phyloP scores from a whole-genome alignment of 164 flowering plant species.

The Saururus chinensis region DNA sequence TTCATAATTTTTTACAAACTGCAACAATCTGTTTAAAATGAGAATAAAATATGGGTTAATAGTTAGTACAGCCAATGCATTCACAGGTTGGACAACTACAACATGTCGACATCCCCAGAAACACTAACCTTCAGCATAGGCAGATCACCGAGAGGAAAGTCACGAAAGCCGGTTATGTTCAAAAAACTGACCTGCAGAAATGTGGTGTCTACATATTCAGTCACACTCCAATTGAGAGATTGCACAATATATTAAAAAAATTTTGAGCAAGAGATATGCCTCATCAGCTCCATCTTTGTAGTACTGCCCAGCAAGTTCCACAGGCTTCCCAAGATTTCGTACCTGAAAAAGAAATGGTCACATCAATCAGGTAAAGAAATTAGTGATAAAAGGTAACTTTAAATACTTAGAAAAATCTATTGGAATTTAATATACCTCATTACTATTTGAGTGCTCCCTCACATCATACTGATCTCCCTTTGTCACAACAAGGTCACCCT shows the following conservation, averaged over 20 bases:
- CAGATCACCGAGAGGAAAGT: conserved; percentile 90
- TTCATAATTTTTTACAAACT: no score
- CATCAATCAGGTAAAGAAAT: background rate
- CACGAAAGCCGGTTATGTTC: conserved; percentile 94
- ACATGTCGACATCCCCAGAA: background rate
- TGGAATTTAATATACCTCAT: conserved; percentile 49
- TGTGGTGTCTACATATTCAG: no score
- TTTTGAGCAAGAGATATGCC: conserved; percentile 27
- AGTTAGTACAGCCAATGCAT: background rate
- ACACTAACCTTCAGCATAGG: conserved; percentile 90
- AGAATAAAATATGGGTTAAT: no score
- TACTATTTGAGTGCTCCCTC: conserved; percentile 77
- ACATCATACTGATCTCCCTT: conserved; percentile 99
- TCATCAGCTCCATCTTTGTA: conserved; percentile 98
- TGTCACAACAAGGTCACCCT: conserved; percentile 94
- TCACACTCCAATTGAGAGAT: no score
- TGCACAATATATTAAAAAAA: background rate
- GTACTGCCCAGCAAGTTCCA: conserved; percentile 87
- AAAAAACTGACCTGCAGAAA: conserved; percentile 75
- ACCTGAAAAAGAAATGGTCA: conserved; percentile 37
- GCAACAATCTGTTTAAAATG: background rate
- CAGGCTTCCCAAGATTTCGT: conserved; percentile 96
- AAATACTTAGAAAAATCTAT: background rate
- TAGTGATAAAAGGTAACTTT: background rate
- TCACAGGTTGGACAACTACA: no score